Evolutionary conservation across 2,329 filamentous ascomycete species (phyloP).

Genomic region (Claviceps spartinae): DNA sequence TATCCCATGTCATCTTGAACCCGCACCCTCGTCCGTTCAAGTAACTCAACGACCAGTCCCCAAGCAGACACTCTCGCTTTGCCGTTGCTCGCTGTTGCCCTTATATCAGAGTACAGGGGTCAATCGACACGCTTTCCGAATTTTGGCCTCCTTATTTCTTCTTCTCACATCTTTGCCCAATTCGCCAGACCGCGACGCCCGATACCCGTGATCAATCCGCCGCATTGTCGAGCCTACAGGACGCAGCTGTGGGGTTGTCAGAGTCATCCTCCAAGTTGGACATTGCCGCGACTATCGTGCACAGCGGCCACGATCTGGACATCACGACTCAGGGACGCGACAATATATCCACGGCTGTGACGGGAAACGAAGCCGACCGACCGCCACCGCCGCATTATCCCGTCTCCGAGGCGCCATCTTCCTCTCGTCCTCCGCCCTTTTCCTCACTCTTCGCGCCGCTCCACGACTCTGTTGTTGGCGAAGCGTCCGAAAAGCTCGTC

Average conservation of each 20-base stretch:
- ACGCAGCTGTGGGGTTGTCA: constrained; percentile 20
- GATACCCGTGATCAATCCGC: constrained; percentile 17
- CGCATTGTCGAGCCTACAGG: constrained; percentile 24
- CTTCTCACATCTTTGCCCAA: background rate
- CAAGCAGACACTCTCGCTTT: background rate
- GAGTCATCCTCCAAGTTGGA: constrained; percentile 18
- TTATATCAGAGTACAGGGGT: background rate
- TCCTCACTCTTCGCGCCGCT: constrained; percentile 42
- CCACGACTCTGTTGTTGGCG: constrained; percentile 19
- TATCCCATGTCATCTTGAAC: background rate
- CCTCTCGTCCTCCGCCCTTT: constrained; percentile 43
- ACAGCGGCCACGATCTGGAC: constrained; percentile 13
- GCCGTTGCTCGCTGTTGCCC: background rate
- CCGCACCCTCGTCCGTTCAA: background rate
- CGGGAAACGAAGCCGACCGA: constrained; percentile 21
- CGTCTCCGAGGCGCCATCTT: constrained; percentile 37
- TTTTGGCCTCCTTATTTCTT: background rate
- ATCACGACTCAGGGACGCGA: constrained; percentile 11
- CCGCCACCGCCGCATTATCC: constrained; percentile 49
- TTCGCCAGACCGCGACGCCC: constrained; percentile 7
- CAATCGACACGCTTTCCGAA: background rate
- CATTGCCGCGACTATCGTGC: constrained; percentile 18
- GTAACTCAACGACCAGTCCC: background rate
- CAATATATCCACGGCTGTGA: constrained; percentile 9
- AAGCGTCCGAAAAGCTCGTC: constrained; percentile 19